A percentile compares a stretch with the other conserved stretches of the same genome.
Evolutionary conservation across 2,329 filamentous ascomycete genomes (phyloP).

Genomic region (Fusarium sp.): DNA sequence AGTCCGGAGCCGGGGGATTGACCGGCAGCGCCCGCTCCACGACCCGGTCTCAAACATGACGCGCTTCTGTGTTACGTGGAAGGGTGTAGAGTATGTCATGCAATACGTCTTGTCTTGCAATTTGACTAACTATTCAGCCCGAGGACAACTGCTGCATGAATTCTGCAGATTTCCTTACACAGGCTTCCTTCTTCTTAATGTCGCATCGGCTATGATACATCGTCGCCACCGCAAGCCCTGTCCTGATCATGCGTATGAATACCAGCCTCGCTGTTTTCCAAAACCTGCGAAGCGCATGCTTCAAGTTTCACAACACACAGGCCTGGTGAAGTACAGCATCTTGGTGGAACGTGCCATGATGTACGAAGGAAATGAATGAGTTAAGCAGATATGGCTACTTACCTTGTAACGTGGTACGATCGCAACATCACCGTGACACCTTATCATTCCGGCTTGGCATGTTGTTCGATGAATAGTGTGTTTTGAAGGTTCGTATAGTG

Average conservation of each 20-base stretch:
- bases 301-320: constrained; percentile 1
- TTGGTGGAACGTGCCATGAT: not conserved
- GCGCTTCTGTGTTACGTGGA: not conserved
- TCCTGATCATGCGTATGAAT: not conserved
- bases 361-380: not conserved
- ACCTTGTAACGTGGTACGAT: not conserved
- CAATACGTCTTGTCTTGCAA: constrained; percentile 1
- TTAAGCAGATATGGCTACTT: not conserved
- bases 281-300: not conserved
- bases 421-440: not conserved
- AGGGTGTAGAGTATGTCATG: not conserved
- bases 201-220: not conserved
- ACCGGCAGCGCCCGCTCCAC: constrained; percentile 28
- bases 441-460: not conserved
- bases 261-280: constrained; percentile 5
- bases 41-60: constrained; percentile 21
- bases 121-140: not conserved
- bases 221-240: constrained; percentile 10
- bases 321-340: not conserved
- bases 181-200: not conserved
- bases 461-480: not conserved
- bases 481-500: not conserved
- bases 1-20: constrained; percentile 20
- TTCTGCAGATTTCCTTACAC: not conserved
- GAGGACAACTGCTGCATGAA: not conserved